Evolutionary conservation across 305 asterid species (phyloP).

Genomic region (Plantago lanceolata): DNA sequence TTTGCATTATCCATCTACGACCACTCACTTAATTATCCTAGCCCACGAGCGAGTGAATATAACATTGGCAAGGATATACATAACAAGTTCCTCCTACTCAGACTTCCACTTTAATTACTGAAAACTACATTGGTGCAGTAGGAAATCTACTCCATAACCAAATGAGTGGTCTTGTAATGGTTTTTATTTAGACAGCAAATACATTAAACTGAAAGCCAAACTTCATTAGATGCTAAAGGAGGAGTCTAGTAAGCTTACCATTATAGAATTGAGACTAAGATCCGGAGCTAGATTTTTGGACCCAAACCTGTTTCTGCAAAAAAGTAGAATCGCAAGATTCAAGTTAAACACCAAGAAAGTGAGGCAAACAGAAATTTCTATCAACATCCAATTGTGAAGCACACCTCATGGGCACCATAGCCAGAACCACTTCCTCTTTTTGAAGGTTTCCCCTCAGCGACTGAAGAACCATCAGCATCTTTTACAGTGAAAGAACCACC

Average conservation of each 20-base stretch:
- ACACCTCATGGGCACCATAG: conserved; percentile 53
- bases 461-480: conserved; percentile 55
- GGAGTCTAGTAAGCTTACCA: conserved; percentile 35
- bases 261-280: conserved; percentile 37
- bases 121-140: too few relatives aligned
- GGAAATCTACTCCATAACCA: background rate
- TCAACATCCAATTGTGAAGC: conserved; percentile 22
- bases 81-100: background rate
- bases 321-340: conserved; percentile 21
- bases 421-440: conserved; percentile 51
- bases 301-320: conserved; percentile 77
- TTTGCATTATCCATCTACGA: too few relatives aligned
- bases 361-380: background rate
- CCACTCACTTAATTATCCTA: too few relatives aligned
- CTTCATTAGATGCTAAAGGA: conserved; percentile 9
- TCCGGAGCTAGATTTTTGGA: conserved; percentile 71
- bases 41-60: too few relatives aligned
- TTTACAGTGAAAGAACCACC: conserved; percentile 47
- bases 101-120: background rate
- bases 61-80: background rate
- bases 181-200: conserved; percentile 5
- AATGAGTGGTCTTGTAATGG: conserved; percentile 1
- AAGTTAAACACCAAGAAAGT: conserved; percentile 22
- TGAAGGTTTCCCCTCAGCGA: conserved; percentile 52
- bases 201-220: conserved; percentile 5